These are phyloP conservation scores for Corchorus olitorius DNA, from an alignment of 345 rosid species.

Conservation along the genomic window DNA sequence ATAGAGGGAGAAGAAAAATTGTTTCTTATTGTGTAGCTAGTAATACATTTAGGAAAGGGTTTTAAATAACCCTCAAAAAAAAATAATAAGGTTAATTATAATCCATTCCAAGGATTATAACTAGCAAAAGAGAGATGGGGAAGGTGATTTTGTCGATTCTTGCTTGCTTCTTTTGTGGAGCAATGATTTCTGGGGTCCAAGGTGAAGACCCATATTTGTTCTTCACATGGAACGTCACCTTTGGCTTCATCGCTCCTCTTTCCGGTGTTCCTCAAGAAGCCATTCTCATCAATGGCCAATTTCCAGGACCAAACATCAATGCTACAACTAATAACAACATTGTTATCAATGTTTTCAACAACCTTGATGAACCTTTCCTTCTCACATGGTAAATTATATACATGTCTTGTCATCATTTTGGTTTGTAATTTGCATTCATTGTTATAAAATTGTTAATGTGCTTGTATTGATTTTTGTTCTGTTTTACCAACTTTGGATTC, in stretches of 20 bases:
- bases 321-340: constrained; percentile 78
- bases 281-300: constrained; percentile 72
- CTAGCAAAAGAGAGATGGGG: constrained; percentile 17
- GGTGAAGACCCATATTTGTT: constrained; percentile 75
- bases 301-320: constrained; percentile 83
- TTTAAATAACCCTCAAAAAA: neutral
- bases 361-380: constrained; percentile 81
- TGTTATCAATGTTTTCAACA: constrained; percentile 69
- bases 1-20: neutral
- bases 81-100: neutral
- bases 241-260: constrained; percentile 79
- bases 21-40: neutral
- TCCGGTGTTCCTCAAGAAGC: constrained; percentile 73
- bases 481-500: too few species aligned
- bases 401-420: too few species aligned
- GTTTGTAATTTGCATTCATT: too few species aligned
- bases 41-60: neutral
- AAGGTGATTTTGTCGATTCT: constrained; percentile 23
- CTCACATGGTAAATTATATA: constrained; percentile 47
- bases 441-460: too few species aligned
- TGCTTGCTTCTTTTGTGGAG: constrained; percentile 23
- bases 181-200: constrained; percentile 28
- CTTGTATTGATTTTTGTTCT: too few species aligned
- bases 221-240: constrained; percentile 76
- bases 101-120: too few species aligned